Percentiles rank a stretch among this genome's conserved stretches.
Evolutionary conservation across 441 rosid species (phyloP).

Genomic region (Brassica balearica): DNA sequence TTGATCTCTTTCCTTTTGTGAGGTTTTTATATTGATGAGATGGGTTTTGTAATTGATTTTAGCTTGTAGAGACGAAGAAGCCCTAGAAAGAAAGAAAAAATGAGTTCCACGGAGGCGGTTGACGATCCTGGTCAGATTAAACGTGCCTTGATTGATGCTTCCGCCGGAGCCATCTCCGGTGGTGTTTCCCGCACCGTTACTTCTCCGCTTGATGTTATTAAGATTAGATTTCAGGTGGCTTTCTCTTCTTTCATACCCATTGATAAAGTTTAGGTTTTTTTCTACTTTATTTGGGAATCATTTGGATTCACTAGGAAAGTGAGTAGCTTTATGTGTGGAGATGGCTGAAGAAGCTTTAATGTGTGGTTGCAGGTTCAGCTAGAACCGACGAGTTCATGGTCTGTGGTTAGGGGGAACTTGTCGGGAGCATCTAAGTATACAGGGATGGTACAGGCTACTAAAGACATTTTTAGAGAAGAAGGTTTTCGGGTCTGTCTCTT

Average conservation of each 20-base stretch:
- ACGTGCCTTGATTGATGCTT: slow-evolving; percentile 66
- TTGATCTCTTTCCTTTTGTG: slow-evolving; percentile 24
- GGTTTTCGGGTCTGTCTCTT: slow-evolving; percentile 76
- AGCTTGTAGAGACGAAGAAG: slow-evolving; percentile 44
- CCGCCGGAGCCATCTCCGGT: slow-evolving; percentile 86
- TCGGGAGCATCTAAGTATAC: slow-evolving; percentile 74
- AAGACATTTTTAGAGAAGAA: slow-evolving; percentile 90
- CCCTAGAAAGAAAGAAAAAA: slow-evolving; percentile 22
- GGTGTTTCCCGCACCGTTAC: slow-evolving; percentile 84
- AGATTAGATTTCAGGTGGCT: slow-evolving; percentile 92
- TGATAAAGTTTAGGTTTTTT: no score
- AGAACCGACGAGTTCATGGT: slow-evolving; percentile 91
- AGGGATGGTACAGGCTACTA: slow-evolving; percentile 89
- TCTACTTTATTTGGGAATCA: background rate
- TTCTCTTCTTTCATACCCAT: background rate
- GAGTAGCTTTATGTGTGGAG: background rate
- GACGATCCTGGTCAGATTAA: slow-evolving; percentile 78
- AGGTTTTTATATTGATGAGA: slow-evolving; percentile 23
- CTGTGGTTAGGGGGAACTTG: slow-evolving; percentile 55
- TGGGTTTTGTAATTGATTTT: slow-evolving; percentile 25
- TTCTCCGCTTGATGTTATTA: slow-evolving; percentile 97
- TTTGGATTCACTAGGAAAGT: background rate
- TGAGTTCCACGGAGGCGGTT: slow-evolving; percentile 47
- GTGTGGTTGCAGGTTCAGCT: slow-evolving; percentile 76
- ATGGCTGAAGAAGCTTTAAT: background rate